phyloP scores from a whole-genome alignment of 2,329 filamentous ascomycete genomes.

The Colletotrichum zoysiae region DNA sequence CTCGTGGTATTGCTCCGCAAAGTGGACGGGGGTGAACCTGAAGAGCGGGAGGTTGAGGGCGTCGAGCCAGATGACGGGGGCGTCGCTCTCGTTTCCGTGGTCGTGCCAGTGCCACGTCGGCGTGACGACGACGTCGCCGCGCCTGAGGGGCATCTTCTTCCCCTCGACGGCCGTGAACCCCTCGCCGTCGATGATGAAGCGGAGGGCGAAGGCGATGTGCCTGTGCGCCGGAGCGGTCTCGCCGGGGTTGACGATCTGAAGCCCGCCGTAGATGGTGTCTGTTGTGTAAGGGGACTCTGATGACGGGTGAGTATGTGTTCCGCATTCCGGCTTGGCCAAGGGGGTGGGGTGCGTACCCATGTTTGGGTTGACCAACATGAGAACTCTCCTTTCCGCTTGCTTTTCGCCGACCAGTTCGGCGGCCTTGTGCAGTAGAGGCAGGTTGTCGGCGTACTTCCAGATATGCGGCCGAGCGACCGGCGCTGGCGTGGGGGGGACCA shows the following conservation, averaged over 20 bases:
- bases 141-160: slow-evolving; percentile 61
- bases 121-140: slow-evolving; percentile 69
- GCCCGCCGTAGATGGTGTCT: slow-evolving; percentile 68
- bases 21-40: slow-evolving; percentile 63
- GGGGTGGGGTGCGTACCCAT: slow-evolving; percentile 46
- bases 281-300: slow-evolving; percentile 66
- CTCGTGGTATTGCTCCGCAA: slow-evolving; percentile 63
- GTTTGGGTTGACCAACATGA: slow-evolving; percentile 58
- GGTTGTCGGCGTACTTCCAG: slow-evolving; percentile 53
- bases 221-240: slow-evolving; percentile 68
- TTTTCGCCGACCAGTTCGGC: slow-evolving; percentile 54
- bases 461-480: slow-evolving; percentile 56
- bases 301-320: background rate
- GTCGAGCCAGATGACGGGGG: slow-evolving; percentile 70
- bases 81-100: slow-evolving; percentile 68
- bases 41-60: slow-evolving; percentile 67
- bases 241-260: slow-evolving; percentile 68
- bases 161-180: slow-evolving; percentile 71
- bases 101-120: slow-evolving; percentile 72
- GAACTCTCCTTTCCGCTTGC: slow-evolving; percentile 56
- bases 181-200: slow-evolving; percentile 69
- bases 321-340: background rate
- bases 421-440: slow-evolving; percentile 52
- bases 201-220: slow-evolving; percentile 67
- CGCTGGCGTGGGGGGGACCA: slow-evolving; percentile 61